Conservation (phyloP, 2,329 filamentous ascomycete genomes). For the Metarhizium brunneum region DNA sequence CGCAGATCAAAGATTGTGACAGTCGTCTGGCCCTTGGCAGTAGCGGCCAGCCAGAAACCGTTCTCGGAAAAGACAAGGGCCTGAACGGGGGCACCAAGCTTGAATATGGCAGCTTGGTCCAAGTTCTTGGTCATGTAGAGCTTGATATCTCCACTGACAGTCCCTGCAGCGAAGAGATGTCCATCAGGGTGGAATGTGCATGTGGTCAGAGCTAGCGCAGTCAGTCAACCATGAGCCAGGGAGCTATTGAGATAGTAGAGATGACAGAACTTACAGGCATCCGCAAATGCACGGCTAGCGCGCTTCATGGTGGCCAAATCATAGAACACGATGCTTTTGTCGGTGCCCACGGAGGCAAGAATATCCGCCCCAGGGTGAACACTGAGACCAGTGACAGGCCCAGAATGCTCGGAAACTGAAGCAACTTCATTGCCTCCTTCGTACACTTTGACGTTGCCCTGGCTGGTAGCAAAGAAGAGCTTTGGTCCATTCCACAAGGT, state of each 20-base stretch:
- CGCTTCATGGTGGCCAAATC: slow-evolving; percentile 60
- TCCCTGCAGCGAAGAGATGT: slow-evolving; percentile 82
- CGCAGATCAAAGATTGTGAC: slow-evolving; percentile 88
- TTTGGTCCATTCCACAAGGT: slow-evolving; percentile 57
- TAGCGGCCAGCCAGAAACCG: slow-evolving; percentile 87
- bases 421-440: slow-evolving; percentile 60
- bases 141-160: slow-evolving; percentile 70
- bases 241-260: neutral
- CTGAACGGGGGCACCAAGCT: slow-evolving; percentile 59
- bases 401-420: slow-evolving; percentile 72
- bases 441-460: slow-evolving; percentile 73
- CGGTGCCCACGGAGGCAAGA: slow-evolving; percentile 75
- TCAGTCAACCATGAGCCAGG: slow-evolving; percentile 5
- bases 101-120: slow-evolving; percentile 66
- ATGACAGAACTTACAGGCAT: slow-evolving; percentile 56
- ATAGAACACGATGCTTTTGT: slow-evolving; percentile 91
- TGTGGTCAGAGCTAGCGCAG: slow-evolving; percentile 54
- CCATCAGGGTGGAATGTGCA: slow-evolving; percentile 92
- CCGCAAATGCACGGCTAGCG: slow-evolving; percentile 70
- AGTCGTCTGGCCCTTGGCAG: slow-evolving; percentile 64
- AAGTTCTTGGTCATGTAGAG: slow-evolving; percentile 82
- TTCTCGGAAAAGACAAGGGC: slow-evolving; percentile 88
- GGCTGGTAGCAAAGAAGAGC: slow-evolving; percentile 63
- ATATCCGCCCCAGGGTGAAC: slow-evolving; percentile 77
- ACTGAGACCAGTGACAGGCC: slow-evolving; percentile 66